A percentile compares a stretch with the other conserved stretches of the same genome.
These are phyloP conservation scores for Mycosphaerella sp. DNA, from an alignment of 2,329 filamentous ascomycete species.

Conservation along the genomic window DNA sequence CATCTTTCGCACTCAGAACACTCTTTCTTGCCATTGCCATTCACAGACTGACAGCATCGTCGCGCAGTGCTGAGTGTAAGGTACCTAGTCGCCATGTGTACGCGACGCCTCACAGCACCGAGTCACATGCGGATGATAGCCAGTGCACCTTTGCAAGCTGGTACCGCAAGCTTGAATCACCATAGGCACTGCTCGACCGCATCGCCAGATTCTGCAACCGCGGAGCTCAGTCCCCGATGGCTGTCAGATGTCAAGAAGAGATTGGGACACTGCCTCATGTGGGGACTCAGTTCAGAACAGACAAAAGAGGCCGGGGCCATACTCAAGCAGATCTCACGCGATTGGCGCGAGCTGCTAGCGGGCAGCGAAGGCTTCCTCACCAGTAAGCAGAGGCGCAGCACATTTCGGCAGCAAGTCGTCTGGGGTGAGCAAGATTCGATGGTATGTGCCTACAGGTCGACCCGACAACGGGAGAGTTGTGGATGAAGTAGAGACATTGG, in stretches of 20 bases:
- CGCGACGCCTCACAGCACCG: not conserved
- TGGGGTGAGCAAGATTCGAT: constrained; percentile 77
- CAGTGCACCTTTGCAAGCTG: not conserved
- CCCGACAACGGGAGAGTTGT: not conserved
- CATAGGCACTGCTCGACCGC: constrained; percentile 4
- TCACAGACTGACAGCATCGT: not conserved
- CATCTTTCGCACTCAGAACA: not conserved
- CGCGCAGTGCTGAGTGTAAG: not conserved
- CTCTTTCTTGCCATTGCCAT: not conserved
- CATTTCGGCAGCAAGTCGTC: constrained; percentile 61
- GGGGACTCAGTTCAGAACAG: constrained; percentile 59
- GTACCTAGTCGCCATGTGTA: not conserved
- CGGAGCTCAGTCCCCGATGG: constrained; percentile 53
- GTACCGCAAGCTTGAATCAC: not conserved
- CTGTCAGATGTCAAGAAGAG: constrained; percentile 60
- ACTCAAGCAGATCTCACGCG: constrained; percentile 52
- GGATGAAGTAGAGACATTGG: not conserved
- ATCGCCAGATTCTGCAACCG: constrained; percentile 22
- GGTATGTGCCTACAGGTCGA: constrained; percentile 29
- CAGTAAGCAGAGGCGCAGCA: constrained; percentile 52
- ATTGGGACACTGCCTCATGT: constrained; percentile 68
- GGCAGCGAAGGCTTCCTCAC: constrained; percentile 72
- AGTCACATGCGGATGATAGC: not conserved
- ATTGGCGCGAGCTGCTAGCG: constrained; percentile 67
- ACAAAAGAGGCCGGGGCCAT: constrained; percentile 52